Conservation (phyloP, 225 moss, liverwort and hornwort species). For the Sphagnum tenellum region DNA sequence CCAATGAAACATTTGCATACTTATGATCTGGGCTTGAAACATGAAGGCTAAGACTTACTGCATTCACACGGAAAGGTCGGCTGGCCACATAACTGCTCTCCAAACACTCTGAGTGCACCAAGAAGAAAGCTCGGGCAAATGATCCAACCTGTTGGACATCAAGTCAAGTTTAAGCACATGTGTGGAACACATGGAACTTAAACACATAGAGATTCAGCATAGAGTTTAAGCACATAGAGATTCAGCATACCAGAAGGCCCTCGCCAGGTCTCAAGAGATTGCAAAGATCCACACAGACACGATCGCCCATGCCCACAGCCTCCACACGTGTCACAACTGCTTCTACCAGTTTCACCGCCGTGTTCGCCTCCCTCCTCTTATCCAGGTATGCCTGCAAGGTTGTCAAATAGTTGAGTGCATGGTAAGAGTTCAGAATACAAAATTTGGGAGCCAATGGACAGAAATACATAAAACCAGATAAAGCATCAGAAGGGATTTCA, state of each 20-base stretch:
- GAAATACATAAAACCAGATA: not conserved
- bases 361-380: not conserved
- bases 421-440: too few species aligned
- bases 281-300: slow-evolving; percentile 54
- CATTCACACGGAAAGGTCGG: slow-evolving; percentile 93
- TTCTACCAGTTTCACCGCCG: slow-evolving; percentile 17
- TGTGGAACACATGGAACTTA: not conserved
- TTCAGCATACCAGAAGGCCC: slow-evolving; percentile 37
- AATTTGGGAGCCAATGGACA: too few species aligned
- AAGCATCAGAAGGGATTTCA: not conserved
- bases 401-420: not conserved
- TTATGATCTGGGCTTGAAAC: not conserved
- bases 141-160: slow-evolving; percentile 63
- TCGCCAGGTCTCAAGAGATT: slow-evolving; percentile 43
- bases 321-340: slow-evolving; percentile 33
- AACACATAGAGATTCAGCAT: not conserved
- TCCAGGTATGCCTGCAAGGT: not conserved
- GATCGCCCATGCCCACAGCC: slow-evolving; percentile 48
- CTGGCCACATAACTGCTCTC: slow-evolving; percentile 52
- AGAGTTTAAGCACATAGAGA: not conserved
- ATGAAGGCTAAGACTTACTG: slow-evolving; percentile 34
- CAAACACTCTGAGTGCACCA: slow-evolving; percentile 93
- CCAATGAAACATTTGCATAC: too few species aligned
- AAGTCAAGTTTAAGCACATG: not conserved
- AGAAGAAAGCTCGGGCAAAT: slow-evolving; percentile 83